Evolutionary conservation across 1,284 basidiomycete species (phyloP).

Genomic region (Somion occarium): DNA sequence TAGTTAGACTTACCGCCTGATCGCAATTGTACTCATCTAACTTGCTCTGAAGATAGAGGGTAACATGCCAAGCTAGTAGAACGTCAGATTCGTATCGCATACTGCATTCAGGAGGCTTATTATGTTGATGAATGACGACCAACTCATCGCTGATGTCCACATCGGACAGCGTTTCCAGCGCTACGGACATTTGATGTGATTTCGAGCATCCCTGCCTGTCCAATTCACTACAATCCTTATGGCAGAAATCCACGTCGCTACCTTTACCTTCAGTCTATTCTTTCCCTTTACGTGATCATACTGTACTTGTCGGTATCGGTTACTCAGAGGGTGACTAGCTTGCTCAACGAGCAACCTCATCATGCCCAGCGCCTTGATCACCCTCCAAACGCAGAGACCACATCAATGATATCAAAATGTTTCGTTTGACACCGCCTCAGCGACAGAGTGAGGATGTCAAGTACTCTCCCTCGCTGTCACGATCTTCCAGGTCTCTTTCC

Average conservation of each 20-base stretch:
- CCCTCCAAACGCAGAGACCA: background rate
- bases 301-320: too few relatives aligned
- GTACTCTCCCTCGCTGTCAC: conserved; percentile 8
- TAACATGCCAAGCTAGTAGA: too few relatives aligned
- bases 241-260: too few relatives aligned
- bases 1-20: background rate
- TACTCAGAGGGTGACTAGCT: too few relatives aligned
- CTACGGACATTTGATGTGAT: background rate
- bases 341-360: background rate
- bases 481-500: conserved; percentile 12
- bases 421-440: conserved; percentile 12
- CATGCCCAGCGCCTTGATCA: background rate
- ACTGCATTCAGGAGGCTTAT: too few relatives aligned
- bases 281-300: too few relatives aligned
- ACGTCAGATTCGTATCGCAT: too few relatives aligned
- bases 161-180: background rate
- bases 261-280: too few relatives aligned
- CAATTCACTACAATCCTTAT: too few relatives aligned
- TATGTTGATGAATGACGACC: background rate
- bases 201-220: background rate
- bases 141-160: background rate
- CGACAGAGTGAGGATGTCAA: conserved; percentile 6
- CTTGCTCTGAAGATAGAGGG: too few relatives aligned
- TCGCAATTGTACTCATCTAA: too few relatives aligned
- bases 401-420: background rate